phyloP scores from a whole-genome alignment of 768 basidiomycete species.

The Trametes cubensis region DNA sequence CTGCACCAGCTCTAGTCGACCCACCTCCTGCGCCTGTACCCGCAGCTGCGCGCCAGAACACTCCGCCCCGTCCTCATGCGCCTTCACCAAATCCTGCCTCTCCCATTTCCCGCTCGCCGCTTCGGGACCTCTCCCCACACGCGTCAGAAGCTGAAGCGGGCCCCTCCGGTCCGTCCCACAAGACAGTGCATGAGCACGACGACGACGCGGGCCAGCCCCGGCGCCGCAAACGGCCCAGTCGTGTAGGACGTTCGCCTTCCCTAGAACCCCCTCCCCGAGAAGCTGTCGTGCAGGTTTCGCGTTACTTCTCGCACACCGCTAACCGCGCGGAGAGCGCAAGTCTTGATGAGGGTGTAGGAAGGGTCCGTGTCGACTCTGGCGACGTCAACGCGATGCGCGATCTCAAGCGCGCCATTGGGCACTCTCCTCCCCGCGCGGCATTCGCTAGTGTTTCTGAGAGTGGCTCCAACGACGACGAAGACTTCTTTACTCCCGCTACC shows the following conservation, averaged over 20 bases:
- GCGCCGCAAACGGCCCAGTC: conserved; percentile 28
- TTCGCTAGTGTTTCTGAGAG: conserved; percentile 35
- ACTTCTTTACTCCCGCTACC: background rate
- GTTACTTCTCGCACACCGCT: conserved; percentile 21
- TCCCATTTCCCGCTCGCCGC: conserved; percentile 26
- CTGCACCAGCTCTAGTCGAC: background rate
- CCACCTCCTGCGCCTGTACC: background rate
- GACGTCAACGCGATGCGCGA: conserved; percentile 29
- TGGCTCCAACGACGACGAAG: conserved; percentile 35
- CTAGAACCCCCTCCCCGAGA: conserved; percentile 27
- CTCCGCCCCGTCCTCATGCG: conserved; percentile 4
- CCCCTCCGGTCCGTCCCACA: conserved; percentile 17
- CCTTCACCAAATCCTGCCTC: conserved; percentile 3
- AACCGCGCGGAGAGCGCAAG: background rate
- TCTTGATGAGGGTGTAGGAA: conserved; percentile 3
- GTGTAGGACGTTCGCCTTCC: conserved; percentile 21
- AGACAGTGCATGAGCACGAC: conserved; percentile 19
- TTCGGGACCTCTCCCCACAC: conserved; percentile 27
- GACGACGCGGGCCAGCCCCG: conserved; percentile 32
- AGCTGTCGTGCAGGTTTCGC: conserved; percentile 20
- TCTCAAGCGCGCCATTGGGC: conserved; percentile 35
- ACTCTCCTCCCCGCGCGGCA: conserved; percentile 27
- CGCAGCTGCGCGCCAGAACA: conserved; percentile 10
- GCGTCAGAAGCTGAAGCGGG: conserved; percentile 22
- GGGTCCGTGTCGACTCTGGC: conserved; percentile 16